These are phyloP conservation scores for Fragilaria radians DNA, from an alignment of 108 stramenopile genomes.

Conservation along the genomic window DNA sequence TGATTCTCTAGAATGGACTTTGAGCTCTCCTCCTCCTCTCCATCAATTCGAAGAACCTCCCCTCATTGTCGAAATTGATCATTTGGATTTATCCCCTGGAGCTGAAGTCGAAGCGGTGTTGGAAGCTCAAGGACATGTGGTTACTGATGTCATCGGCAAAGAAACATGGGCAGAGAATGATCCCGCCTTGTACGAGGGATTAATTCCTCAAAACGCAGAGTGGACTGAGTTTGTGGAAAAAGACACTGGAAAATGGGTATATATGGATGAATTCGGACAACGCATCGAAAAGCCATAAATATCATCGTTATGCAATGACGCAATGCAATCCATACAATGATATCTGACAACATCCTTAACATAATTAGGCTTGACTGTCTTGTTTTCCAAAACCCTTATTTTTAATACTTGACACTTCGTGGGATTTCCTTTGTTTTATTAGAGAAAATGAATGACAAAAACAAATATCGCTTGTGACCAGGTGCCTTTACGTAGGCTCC, in stretches of 20 bases:
- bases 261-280: conserved; percentile 75
- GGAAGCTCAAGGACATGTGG: conserved; percentile 65
- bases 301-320: no score
- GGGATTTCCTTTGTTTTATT: no score
- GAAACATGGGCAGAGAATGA: conserved; percentile 83
- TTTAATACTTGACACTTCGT: no score
- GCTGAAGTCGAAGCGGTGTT: conserved; percentile 83
- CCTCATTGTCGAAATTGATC: conserved; percentile 90
- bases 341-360: no score
- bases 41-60: conserved; percentile 98
- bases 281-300: conserved; percentile 39
- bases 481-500: no score
- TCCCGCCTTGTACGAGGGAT: conserved; percentile 75
- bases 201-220: conserved; percentile 82
- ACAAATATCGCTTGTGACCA: no score
- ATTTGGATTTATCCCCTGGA: conserved; percentile 69
- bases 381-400: no score
- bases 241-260: conserved; percentile 83
- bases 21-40: conserved; percentile 90
- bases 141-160: conserved; percentile 83
- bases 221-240: conserved; percentile 89
- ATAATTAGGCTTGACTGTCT: no score
- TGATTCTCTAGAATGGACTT: conserved; percentile 94
- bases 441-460: no score
- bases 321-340: no score